Evolutionary conservation across 2,329 filamentous ascomycete genomes (phyloP).

Genomic region (Fusarium illudens): DNA sequence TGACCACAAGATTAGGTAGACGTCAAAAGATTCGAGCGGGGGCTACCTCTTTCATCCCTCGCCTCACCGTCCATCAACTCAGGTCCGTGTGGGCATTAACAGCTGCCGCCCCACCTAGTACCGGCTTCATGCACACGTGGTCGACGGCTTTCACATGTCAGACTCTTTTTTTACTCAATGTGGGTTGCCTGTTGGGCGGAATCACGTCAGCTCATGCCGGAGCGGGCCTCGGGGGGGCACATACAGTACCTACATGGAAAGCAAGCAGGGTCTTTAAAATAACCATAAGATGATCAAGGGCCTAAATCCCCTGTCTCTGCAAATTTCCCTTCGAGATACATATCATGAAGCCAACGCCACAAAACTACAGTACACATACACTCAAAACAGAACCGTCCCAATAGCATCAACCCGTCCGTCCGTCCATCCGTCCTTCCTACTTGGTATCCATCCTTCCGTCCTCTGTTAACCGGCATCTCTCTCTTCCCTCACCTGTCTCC

Average conservation of each 20-base stretch:
- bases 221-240: neutral
- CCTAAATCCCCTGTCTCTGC: constrained; percentile 19
- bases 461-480: constrained; percentile 11
- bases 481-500: constrained; percentile 7
- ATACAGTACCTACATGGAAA: too few relatives aligned
- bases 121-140: constrained; percentile 2
- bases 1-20: constrained; percentile 5
- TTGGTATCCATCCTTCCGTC: constrained; percentile 37
- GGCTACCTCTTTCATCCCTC: neutral
- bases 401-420: neutral
- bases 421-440: constrained; percentile 2
- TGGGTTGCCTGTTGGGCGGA: neutral
- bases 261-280: constrained; percentile 7
- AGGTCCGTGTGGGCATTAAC: neutral
- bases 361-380: constrained; percentile 37
- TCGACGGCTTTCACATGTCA: constrained; percentile 8
- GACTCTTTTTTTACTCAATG: neutral
- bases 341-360: constrained; percentile 41
- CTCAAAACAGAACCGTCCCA: constrained; percentile 28
- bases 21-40: neutral
- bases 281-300: constrained; percentile 18
- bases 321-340: constrained; percentile 34
- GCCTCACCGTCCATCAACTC: neutral
- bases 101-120: constrained; percentile 2
- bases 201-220: neutral